Evolutionary conservation across 2,329 filamentous ascomycete genomes (phyloP).

Genomic region (Fusarium goolgardi): DNA sequence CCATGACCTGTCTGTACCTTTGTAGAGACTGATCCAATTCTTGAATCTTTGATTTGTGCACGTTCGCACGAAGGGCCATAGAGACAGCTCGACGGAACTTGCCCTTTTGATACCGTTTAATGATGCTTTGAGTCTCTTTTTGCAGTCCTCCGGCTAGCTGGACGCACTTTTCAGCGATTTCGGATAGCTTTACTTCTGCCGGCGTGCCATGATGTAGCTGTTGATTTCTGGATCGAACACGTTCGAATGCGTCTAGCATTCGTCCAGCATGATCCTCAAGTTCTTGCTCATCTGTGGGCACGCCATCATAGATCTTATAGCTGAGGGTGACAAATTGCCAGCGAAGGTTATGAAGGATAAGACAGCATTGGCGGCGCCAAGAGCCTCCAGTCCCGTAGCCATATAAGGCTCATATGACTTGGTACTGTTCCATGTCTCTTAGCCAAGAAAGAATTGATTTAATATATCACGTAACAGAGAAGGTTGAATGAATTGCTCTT

Average conservation of each 20-base stretch:
- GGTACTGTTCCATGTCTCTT: no score
- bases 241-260: not conserved
- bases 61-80: rapidly evolving
- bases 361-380: not conserved
- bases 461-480: no score
- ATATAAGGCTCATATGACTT: no score
- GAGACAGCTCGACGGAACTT: not conserved
- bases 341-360: not conserved
- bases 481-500: no score
- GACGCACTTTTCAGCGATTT: not conserved
- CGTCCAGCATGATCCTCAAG: not conserved
- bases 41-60: rapidly evolving
- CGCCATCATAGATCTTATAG: not conserved
- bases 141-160: rapidly evolving
- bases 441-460: no score
- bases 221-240: not conserved
- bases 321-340: rapidly evolving
- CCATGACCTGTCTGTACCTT: not conserved
- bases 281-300: rapidly evolving
- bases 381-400: not conserved
- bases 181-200: not conserved
- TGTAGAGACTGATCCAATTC: not conserved
- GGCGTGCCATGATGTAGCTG: not conserved
- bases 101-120: not conserved
- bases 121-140: not conserved